A percentile compares a stretch with the other conserved stretches of the same genome.
Evolutionary conservation across 2,329 filamentous ascomycete species (phyloP).

Genomic region (Zasmidium angulare): DNA sequence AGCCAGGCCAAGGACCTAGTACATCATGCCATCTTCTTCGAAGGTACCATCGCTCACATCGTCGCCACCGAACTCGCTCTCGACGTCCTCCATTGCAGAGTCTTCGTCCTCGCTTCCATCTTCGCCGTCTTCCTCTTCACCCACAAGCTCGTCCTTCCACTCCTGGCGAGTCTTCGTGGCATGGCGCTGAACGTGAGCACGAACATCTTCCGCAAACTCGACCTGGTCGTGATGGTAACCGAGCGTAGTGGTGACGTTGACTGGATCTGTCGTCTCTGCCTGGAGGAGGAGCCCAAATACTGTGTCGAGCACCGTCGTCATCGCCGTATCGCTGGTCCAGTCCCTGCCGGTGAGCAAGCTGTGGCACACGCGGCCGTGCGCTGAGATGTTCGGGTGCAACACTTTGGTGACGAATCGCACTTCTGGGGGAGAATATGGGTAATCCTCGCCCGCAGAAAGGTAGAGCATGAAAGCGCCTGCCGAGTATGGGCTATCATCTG

Average conservation of each 20-base stretch:
- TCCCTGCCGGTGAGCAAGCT: constrained; percentile 35
- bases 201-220: constrained; percentile 34
- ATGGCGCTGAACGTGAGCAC: constrained; percentile 32
- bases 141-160: constrained; percentile 28
- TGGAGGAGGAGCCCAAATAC: constrained; percentile 37
- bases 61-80: neutral
- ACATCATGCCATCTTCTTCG: too few relatives aligned
- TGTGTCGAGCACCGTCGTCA: constrained; percentile 35
- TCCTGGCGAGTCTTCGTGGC: constrained; percentile 31
- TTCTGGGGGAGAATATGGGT: constrained; percentile 37
- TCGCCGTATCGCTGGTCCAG: constrained; percentile 38
- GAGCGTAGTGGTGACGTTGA: constrained; percentile 36
- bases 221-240: constrained; percentile 36
- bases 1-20: too few relatives aligned
- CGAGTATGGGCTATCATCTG: constrained; percentile 34
- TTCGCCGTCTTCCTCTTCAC: constrained; percentile 7
- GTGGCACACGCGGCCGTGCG: constrained; percentile 40
- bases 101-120: constrained; percentile 12
- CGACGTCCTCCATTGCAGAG: neutral
- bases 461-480: constrained; percentile 39
- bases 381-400: constrained; percentile 41
- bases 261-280: constrained; percentile 34
- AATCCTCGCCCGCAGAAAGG: constrained; percentile 38
- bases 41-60: too few relatives aligned
- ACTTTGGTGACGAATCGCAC: constrained; percentile 40